Conservation (phyloP, 1,284 basidiomycete genomes). For the Phylloboletellus chloephorus region DNA sequence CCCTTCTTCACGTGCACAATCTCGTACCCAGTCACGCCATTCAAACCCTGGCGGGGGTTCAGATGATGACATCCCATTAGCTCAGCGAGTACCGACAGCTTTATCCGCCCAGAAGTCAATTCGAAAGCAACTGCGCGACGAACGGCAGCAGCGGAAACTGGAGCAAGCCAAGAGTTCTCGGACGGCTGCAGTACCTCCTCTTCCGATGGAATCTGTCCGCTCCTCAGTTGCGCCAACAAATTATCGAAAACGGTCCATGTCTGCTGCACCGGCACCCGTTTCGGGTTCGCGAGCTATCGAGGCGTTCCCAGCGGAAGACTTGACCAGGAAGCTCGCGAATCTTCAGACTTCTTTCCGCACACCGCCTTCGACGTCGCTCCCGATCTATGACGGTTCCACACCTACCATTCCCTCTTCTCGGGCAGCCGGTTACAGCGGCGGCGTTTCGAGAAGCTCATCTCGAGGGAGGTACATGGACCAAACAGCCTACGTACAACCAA, state of each 20-base stretch:
- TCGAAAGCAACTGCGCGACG: constrained; percentile 60
- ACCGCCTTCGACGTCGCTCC: constrained; percentile 14
- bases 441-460: constrained; percentile 21
- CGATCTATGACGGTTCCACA: constrained; percentile 8
- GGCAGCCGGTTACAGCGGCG: constrained; percentile 8
- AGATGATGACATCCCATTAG: constrained; percentile 67
- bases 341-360: constrained; percentile 37
- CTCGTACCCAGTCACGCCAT: constrained; percentile 20
- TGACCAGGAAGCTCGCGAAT: constrained; percentile 51
- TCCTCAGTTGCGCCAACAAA: constrained; percentile 6
- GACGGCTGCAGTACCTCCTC: constrained; percentile 8
- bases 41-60: constrained; percentile 25
- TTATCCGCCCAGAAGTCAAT: constrained; percentile 74
- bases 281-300: constrained; percentile 18
- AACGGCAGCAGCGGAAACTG: constrained; percentile 52
- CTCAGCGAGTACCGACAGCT: constrained; percentile 71
- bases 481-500: constrained; percentile 19
- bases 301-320: constrained; percentile 51
- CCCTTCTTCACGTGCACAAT: constrained; percentile 20
- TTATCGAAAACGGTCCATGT: constrained; percentile 29
- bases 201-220: constrained; percentile 8
- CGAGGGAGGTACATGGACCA: constrained; percentile 23
- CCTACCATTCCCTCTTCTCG: constrained; percentile 11
- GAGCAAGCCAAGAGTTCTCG: constrained; percentile 39
- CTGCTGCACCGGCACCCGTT: constrained; percentile 22